Percentiles rank a stretch among this genome's conserved stretches.
Evolutionary conservation across 495 filamentous ascomycete species (phyloP).

Genomic region (Aspergillus saccharolyticus): DNA sequence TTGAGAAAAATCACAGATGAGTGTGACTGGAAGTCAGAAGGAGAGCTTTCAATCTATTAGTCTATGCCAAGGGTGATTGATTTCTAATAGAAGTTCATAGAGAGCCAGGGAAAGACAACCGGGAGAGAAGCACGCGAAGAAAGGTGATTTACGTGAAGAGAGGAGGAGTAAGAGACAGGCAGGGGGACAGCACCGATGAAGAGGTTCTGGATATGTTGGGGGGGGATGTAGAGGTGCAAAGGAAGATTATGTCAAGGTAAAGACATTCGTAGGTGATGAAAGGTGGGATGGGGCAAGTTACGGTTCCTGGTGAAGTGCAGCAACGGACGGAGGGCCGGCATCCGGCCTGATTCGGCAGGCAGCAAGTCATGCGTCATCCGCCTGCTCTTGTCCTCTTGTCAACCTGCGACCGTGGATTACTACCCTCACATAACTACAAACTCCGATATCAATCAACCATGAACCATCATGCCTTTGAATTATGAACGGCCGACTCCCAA

Average conservation of each 20-base stretch:
- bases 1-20: neutral
- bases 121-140: neutral
- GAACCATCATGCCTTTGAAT: neutral
- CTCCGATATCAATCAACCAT: neutral
- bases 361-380: constrained; percentile 16
- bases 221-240: neutral
- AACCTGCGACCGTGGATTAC: neutral
- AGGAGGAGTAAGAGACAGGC: neutral
- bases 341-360: constrained; percentile 12
- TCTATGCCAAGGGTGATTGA: neutral
- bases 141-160: neutral
- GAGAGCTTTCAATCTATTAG: neutral
- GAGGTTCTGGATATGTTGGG: neutral
- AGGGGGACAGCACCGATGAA: neutral
- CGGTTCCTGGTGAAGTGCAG: constrained; percentile 17
- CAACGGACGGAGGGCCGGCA: constrained; percentile 7
- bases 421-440: neutral
- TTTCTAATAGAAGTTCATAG: neutral
- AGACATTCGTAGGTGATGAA: constrained; percentile 3
- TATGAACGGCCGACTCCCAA: neutral
- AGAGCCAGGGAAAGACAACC: neutral
- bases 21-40: neutral
- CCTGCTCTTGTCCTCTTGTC: neutral
- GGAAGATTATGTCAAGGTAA: neutral
- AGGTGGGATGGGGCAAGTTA: constrained; percentile 13